Evolutionary conservation across 176 grass and related monocot genomes (phyloP).

Genomic region (Guadua angustifolia): DNA sequence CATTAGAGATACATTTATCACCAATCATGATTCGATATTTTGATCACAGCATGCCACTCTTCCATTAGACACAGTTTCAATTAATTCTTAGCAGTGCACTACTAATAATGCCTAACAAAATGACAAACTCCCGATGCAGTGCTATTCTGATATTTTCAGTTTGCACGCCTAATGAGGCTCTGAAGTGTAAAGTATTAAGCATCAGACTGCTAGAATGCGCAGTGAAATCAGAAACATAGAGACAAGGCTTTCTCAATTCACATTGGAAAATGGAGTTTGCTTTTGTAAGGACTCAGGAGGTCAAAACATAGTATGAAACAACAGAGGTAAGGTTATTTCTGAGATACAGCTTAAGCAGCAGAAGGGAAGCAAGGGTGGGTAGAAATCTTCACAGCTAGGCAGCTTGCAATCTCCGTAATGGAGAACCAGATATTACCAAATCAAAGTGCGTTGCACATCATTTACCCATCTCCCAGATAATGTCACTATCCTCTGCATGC

Average conservation of each 20-base stretch:
- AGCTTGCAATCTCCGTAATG: neutral
- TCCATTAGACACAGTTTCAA: neutral
- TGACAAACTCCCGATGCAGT: neutral
- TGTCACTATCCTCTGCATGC: conserved; percentile 77
- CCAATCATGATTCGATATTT: neutral
- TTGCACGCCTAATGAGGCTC: neutral
- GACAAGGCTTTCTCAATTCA: neutral
- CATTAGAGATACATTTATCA: neutral
- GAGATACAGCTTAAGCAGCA: neutral
- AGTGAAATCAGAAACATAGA: conserved; percentile 11
- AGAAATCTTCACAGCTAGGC: neutral
- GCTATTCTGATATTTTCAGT: neutral
- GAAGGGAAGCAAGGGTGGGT: neutral
- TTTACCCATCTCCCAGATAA: conserved; percentile 78
- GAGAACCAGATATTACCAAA: neutral
- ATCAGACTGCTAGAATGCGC: neutral
- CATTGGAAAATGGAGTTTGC: neutral
- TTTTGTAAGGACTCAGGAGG: neutral
- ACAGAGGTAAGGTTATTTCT: neutral
- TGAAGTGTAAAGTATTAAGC: conserved; percentile 13
- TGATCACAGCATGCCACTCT: neutral
- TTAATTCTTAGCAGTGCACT: conserved; percentile 23
- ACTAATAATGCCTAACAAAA: neutral
- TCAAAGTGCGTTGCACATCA: conserved; percentile 30
- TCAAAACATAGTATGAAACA: conserved; percentile 6